Base-by-base conservation (phyloP, 257 asterid genomes). In the Solanum habrochaites region DNA sequence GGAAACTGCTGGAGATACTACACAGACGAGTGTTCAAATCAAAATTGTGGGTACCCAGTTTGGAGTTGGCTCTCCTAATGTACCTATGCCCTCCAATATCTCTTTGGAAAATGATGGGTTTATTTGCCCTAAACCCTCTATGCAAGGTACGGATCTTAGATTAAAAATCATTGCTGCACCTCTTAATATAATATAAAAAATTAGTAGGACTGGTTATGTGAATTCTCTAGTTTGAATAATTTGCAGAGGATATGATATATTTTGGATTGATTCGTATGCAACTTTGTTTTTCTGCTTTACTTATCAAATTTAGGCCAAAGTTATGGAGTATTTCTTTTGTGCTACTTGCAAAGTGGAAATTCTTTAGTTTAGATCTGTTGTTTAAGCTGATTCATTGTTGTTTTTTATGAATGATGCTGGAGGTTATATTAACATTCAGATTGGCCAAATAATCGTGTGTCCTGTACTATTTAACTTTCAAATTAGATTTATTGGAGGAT, bases 1-100 rank as follows among this genome's bases (percentile, higher is more conserved):
- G 37, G 95, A 95, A 90, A 97, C 99, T 11, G 99, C 99, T 3
- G 99, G 99, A 0, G 99, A 96, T 89, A 67, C 87, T 92, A 93
- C 94, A 83, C 98, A 93, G 96, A 97, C 93, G 95, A 91, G 95
- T 74, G 94, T 85, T 21, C 91, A 29, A 80, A 94, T 97, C 29
- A 86, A 74, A 18, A 60, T 97, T 84, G 91, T 93, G 29, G 99
- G 99, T 9, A 94, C 99, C 21, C 97, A 95, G 90, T 95, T 95
- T 82, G 99, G 99, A 32, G 94, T 95, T 16, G 98, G 92, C 23
- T 88, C 93, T 5, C 90, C 90, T 4, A 25, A 60, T 60, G 92
- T 89, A 20, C 99, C 99, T 20, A 85, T 95, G 98, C 98, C 98
- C 0, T 9, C 43, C 21, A 97, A 97, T 90, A 89, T 97, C 7